Conservation (phyloP, 2,329 filamentous ascomycete species). For the Lasiodiplodia sp. region DNA sequence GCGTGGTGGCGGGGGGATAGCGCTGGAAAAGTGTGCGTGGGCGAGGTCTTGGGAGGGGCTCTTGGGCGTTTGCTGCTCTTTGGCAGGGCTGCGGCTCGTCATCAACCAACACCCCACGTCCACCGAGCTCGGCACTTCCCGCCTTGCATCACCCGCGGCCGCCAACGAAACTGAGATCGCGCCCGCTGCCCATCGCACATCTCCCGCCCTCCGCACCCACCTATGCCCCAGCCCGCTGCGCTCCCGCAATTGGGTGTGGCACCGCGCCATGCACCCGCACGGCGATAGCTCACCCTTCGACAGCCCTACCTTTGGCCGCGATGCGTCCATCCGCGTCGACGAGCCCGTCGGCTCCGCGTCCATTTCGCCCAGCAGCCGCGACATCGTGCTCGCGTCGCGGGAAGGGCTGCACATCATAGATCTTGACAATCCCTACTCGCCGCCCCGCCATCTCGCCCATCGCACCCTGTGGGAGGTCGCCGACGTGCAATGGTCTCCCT, state of each 20-base stretch:
- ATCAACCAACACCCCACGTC: conserved; percentile 26
- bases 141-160: conserved; percentile 25
- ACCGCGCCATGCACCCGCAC: conserved; percentile 29
- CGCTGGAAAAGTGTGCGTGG: neutral
- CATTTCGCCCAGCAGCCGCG: conserved; percentile 89
- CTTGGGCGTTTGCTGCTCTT: conserved; percentile 31
- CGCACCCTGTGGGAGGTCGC: conserved; percentile 93
- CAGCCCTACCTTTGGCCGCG: conserved; percentile 85
- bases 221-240: conserved; percentile 16
- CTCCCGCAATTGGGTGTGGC: conserved; percentile 24
- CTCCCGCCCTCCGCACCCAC: conserved; percentile 5
- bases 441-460: conserved; percentile 83
- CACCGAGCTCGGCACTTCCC: conserved; percentile 25
- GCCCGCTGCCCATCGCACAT: conserved; percentile 1
- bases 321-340: conserved; percentile 84
- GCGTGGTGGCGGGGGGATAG: neutral
- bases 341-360: conserved; percentile 84
- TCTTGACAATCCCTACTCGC: conserved; percentile 86
- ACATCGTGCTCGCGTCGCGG: conserved; percentile 87
- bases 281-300: conserved; percentile 68
- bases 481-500: conserved; percentile 96
- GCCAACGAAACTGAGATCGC: conserved; percentile 1
- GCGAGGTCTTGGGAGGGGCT: conserved; percentile 15
- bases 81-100: conserved; percentile 28
- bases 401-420: conserved; percentile 92